Evolutionary conservation across 208 protist genomes (phyloP), one percentile per base, ranked within the genome.

Genomic region (Novymonas esmeraldas): DNA sequence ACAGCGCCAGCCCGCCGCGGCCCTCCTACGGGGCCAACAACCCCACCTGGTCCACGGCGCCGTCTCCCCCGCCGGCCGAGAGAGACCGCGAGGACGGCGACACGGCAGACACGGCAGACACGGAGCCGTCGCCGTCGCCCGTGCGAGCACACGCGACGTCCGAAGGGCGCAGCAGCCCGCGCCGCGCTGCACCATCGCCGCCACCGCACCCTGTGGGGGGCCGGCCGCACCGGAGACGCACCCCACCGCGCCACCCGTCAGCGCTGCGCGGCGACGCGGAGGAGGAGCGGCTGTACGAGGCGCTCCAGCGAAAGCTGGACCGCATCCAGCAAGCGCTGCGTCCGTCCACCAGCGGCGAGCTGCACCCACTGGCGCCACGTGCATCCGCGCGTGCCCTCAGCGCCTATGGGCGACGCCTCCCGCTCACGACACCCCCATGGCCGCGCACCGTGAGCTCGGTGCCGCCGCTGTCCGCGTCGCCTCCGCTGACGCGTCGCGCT

Each of bases 291-390:
- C 34, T 70, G 26, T 76, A 70, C 48, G 63, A 59, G 0, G 56
- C 48, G 46, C 70, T 70, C 52, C 48, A 38, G 39, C 55, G 50
- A 20, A 76, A 64, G 41, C 41, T 76, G 7, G 62, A 54, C n/a
- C 61, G 62, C 31, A 76, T 76, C 34, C 70, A 70, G 22, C 24
- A 76, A 13, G 70, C 70, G 0, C 22, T 76, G 41, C 61, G 48
- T 31, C 48, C 14, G 14, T 65, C 54, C 29, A 44, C 10, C n/a
- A 13, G n/a, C 16, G 18, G 38, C 0, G 31, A 41, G 1, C 20
- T 56, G 10, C 9, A 9, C 48, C 18, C 7, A 14, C 5, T 4
- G 0, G 70, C 56, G 10, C 18, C 7, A 14, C 5, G 2, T 1
- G 70, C 56, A 5, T 76, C 70, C 0, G 10, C 39, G 22, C 56